phyloP scores from a whole-genome alignment of 108 stramenopile species.

The Conticribra guillardii region DNA sequence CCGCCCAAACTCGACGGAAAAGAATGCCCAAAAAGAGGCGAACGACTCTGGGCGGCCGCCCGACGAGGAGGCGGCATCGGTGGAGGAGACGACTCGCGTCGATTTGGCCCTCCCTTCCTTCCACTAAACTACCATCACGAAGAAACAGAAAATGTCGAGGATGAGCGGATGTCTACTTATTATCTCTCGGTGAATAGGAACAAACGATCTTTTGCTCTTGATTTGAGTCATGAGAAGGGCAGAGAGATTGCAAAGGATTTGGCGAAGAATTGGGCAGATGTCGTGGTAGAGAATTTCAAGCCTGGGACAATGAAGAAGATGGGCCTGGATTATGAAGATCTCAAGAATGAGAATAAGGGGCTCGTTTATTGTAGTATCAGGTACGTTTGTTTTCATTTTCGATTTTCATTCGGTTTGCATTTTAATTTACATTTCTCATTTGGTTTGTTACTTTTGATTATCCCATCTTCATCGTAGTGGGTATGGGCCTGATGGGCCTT shows the following conservation, averaged over 20 bases:
- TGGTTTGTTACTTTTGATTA: neutral
- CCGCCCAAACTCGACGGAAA: slow-evolving; percentile 10
- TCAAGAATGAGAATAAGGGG: slow-evolving; percentile 34
- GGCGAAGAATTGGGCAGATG: slow-evolving; percentile 50
- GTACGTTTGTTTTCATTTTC: no score
- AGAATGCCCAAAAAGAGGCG: slow-evolving; percentile 7
- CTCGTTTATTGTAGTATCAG: slow-evolving; percentile 48
- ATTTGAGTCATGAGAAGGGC: slow-evolving; percentile 35
- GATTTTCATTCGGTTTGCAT: no score
- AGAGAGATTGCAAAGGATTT: slow-evolving; percentile 31
- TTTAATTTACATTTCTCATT: neutral
- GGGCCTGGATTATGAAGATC: slow-evolving; percentile 49
- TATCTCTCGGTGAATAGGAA: slow-evolving; percentile 52
- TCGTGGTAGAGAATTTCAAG: slow-evolving; percentile 57
- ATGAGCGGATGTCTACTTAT: slow-evolving; percentile 41
- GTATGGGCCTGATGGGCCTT: slow-evolving; percentile 45
- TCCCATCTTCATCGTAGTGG: no score
- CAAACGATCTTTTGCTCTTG: slow-evolving; percentile 51
- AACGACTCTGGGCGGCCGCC: slow-evolving; percentile 19
- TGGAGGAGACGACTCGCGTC: slow-evolving; percentile 53
- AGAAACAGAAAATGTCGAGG: slow-evolving; percentile 18
- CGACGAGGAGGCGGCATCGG: slow-evolving; percentile 22
- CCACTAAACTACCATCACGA: slow-evolving; percentile 11
- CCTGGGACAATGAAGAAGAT: slow-evolving; percentile 34
- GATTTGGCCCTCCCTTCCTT: slow-evolving; percentile 56